These are phyloP conservation scores for Sechiopsis laciniata DNA, from an alignment of 306 rosid species.

Conservation along the genomic window DNA sequence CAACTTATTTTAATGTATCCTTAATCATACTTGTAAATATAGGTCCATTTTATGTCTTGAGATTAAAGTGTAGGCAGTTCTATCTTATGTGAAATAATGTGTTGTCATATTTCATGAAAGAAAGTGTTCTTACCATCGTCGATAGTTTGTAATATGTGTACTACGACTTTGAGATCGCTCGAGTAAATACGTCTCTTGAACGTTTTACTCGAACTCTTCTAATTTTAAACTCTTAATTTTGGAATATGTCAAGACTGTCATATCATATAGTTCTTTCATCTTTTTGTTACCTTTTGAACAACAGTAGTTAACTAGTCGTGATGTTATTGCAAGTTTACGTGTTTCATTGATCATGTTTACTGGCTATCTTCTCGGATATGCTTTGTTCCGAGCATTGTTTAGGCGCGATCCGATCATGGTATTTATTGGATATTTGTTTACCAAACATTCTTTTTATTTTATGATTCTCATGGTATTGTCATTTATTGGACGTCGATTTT, in stretches of 20 bases:
- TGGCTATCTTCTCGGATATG: constrained; percentile 72
- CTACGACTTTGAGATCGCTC: not conserved
- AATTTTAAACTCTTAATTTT: not conserved
- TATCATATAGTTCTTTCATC: not conserved
- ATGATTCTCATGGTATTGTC: not conserved
- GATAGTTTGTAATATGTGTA: not conserved
- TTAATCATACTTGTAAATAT: not conserved
- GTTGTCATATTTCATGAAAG: not conserved
- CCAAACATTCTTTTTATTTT: not conserved
- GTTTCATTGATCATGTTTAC: constrained; percentile 75
- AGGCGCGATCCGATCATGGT: constrained; percentile 73
- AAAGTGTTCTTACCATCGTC: not conserved
- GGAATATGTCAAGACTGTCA: not conserved
- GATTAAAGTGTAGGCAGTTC: not conserved
- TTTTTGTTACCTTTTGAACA: not conserved
- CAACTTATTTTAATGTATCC: not conserved
- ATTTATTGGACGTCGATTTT: constrained; percentile 11
- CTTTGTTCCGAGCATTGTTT: constrained; percentile 75
- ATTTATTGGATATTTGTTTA: constrained; percentile 11
- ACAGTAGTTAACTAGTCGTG: not conserved
- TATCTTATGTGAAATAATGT: not conserved
- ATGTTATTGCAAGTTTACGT: constrained; percentile 59
- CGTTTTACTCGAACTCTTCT: not conserved
- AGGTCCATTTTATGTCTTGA: not conserved
- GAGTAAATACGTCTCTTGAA: not conserved